phyloP scores from a whole-genome alignment of 2,329 filamentous ascomycete species.

The Massarina eburnea region DNA sequence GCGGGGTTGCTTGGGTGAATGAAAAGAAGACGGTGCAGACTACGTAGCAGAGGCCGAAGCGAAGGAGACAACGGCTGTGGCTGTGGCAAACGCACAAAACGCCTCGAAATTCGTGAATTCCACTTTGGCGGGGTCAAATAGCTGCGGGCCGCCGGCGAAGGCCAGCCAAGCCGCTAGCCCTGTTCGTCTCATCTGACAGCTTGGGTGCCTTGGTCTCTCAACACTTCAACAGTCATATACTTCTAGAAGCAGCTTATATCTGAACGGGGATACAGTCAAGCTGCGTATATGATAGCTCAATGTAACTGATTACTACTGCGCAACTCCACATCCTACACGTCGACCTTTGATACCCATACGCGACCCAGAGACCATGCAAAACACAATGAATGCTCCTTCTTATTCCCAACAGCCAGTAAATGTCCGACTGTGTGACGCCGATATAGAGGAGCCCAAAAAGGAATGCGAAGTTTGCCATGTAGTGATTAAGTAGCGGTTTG shows the following conservation, averaged over 20 bases:
- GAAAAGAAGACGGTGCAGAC: too few relatives aligned
- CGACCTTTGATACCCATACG: background rate
- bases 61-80: background rate
- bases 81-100: background rate
- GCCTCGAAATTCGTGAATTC: background rate
- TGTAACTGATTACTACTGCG: background rate
- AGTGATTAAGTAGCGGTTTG: conserved; percentile 11
- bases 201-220: too few relatives aligned
- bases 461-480: conserved; percentile 15
- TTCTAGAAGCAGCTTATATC: too few relatives aligned
- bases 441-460: conserved; percentile 2
- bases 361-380: background rate
- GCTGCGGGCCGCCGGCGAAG: background rate
- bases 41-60: too few relatives aligned
- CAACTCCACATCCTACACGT: background rate
- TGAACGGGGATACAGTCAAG: too few relatives aligned
- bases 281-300: background rate
- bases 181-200: background rate
- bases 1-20: background rate
- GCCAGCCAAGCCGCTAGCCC: background rate
- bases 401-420: background rate
- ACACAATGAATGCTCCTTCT: background rate
- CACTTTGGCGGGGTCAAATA: background rate
- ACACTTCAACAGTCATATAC: background rate
- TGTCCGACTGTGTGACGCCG: background rate